Conservation (phyloP, 345 rosid species). For the Brassica incana region DNA sequence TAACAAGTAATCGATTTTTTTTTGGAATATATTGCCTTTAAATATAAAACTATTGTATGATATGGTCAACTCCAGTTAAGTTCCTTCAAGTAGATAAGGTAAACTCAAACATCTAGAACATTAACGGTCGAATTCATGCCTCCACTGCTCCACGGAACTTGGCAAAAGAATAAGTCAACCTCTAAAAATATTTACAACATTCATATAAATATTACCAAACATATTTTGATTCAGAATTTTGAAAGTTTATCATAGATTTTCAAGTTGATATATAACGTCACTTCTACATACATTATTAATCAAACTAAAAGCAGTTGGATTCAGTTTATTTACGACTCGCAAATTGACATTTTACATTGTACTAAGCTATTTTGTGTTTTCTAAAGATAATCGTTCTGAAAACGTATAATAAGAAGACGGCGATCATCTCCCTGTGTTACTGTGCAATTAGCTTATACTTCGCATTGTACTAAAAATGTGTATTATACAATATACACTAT, state of each 20-base stretch:
- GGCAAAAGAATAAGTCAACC: conserved; percentile 34
- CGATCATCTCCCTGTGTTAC: neutral
- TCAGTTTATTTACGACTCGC: neutral
- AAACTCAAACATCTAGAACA: conserved; percentile 18
- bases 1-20: conserved; percentile 11
- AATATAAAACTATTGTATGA: neutral
- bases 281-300: neutral
- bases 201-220: neutral
- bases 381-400: conserved; percentile 7
- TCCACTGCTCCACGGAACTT: conserved; percentile 16
- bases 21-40: neutral
- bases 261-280: conserved; percentile 14
- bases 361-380: neutral
- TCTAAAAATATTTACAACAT: conserved; percentile 1
- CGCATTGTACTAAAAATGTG: neutral
- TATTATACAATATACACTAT: neutral
- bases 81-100: conserved; percentile 22
- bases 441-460: neutral
- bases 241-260: neutral
- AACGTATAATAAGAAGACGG: neutral
- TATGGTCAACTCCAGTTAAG: conserved; percentile 19
- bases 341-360: neutral
- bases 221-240: neutral
- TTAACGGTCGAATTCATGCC: conserved; percentile 37
- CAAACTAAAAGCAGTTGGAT: conserved; percentile 12